Evolutionary conservation across 768 basidiomycete genomes (phyloP), one percentile per base, ranked within the genome.

Genomic region (Mycena indigotica): DNA sequence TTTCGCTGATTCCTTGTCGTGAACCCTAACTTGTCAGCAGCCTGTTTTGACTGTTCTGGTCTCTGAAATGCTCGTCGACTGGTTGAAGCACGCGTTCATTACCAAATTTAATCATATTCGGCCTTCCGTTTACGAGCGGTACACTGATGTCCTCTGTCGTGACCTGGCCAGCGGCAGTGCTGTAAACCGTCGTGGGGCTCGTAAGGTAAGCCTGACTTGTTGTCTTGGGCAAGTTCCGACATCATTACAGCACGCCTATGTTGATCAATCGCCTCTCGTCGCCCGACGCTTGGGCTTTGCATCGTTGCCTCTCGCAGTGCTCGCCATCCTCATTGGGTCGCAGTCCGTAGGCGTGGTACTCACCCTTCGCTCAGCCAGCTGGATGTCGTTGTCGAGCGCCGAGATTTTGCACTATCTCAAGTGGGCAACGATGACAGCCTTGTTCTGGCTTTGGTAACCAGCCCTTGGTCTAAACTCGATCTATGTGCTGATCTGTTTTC

Each of bases 81-180:
- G 96, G 96, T 80, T 98, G 50, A 99, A 99, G 71, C 97, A 99
- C 67, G 96, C 95, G 10, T 99, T 98, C 75, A 98, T 99, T 66
- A 96, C 95, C 50, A 99, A 99, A 72, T 98, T 98, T 78, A 99
- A 99, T 65, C 96, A 98, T 67, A 95, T 99, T 46, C 86, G 95
- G 0, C 93, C 95, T 0, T 90, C 89, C 0, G 93, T 98, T 2
- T 99, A 98, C 64, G 94, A 94, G 61, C 84, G 96, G 16, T 99
- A 93, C 70, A 91, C 88, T 2, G 97, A 99, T 65, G 93, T 99
- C 1, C 80, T 99, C 1, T 98, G 95, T 67, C 88, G 91, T 35
- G 97, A 99, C 70, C 81, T 99, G 16, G 82, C 95, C 5, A 88
- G 88, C 60, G 89, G 84, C 50, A 89, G 87, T 60, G 84, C 86